Conservation (phyloP, 257 asterid species). For the Plectranthus barbatus region DNA sequence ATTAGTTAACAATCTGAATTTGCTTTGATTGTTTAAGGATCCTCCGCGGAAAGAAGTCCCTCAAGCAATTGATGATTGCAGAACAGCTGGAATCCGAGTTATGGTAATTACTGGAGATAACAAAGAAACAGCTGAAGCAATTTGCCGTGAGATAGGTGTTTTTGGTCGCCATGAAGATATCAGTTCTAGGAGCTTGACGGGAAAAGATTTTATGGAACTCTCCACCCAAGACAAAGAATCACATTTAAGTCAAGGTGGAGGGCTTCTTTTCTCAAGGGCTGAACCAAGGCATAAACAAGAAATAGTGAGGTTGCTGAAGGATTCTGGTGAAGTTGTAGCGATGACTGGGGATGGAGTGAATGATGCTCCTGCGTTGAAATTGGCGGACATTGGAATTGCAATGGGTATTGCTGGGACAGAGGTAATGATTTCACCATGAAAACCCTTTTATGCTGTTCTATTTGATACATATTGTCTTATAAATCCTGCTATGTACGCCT, state of each 20-base stretch:
- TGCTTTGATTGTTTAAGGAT: slow-evolving; percentile 42
- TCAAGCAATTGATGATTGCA: slow-evolving; percentile 87
- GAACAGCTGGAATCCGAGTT: slow-evolving; percentile 95
- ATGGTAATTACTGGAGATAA: slow-evolving; percentile 98
- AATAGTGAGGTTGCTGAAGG: slow-evolving; percentile 95
- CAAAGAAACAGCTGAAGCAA: slow-evolving; percentile 94
- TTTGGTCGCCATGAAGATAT: slow-evolving; percentile 74
- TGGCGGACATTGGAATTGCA: slow-evolving; percentile 98
- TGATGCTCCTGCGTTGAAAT: slow-evolving; percentile 90
- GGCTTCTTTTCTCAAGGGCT: slow-evolving; percentile 98
- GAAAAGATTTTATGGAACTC: slow-evolving; percentile 79
- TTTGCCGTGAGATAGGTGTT: slow-evolving; percentile 93
- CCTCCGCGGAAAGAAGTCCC: slow-evolving; percentile 98
- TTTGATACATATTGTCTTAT: neutral
- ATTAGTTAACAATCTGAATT: neutral
- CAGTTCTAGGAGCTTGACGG: slow-evolving; percentile 73
- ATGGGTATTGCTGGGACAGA: slow-evolving; percentile 99
- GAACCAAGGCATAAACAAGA: slow-evolving; percentile 99
- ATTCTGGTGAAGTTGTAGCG: slow-evolving; percentile 94
- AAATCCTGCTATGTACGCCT: neutral
- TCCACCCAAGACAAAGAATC: slow-evolving; percentile 37
- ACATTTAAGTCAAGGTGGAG: slow-evolving; percentile 66
- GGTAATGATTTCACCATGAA: slow-evolving; percentile 29
- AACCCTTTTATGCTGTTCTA: neutral
- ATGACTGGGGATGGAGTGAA: slow-evolving; percentile 99